Percentiles rank a stretch among this genome's conserved stretches.
These are phyloP conservation scores for Pachyrhizus erosus DNA, from an alignment of 306 rosid genomes.

Conservation along the genomic window DNA sequence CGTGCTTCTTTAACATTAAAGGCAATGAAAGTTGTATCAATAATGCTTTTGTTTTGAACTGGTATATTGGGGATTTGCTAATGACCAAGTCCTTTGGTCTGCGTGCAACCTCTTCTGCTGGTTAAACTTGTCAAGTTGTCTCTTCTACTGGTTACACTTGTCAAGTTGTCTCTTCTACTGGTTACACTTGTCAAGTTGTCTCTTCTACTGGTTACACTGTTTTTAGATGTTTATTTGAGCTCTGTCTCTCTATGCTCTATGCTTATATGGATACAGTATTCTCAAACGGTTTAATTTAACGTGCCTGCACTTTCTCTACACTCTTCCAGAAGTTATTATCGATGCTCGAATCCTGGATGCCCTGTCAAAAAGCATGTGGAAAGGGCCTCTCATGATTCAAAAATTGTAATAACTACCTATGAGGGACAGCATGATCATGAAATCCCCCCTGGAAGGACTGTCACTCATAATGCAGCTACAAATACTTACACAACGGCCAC, in stretches of 20 bases:
- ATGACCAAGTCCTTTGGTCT: constrained; percentile 7
- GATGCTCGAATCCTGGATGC: constrained; percentile 91
- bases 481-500: constrained; percentile 33
- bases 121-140: background rate
- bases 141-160: background rate
- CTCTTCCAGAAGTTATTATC: constrained; percentile 82
- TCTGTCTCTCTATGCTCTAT: background rate
- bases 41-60: constrained; percentile 27
- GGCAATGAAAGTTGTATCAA: background rate
- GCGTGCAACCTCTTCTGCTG: background rate
- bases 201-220: background rate
- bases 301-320: constrained; percentile 39
- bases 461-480: constrained; percentile 55
- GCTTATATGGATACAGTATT: constrained; percentile 10
- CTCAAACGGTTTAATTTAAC: constrained; percentile 32
- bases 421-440: constrained; percentile 87
- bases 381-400: constrained; percentile 76
- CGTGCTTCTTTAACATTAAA: constrained; percentile 15
- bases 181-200: background rate
- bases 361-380: constrained; percentile 89
- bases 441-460: constrained; percentile 61
- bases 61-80: constrained; percentile 9
- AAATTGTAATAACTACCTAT: constrained; percentile 75
- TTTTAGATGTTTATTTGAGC: constrained; percentile 23
- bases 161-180: background rate